A percentile compares a stretch with the other conserved stretches of the same genome.
phyloP scores from a whole-genome alignment of 78 protist species.

The Polysphondylium violaceum region DNA sequence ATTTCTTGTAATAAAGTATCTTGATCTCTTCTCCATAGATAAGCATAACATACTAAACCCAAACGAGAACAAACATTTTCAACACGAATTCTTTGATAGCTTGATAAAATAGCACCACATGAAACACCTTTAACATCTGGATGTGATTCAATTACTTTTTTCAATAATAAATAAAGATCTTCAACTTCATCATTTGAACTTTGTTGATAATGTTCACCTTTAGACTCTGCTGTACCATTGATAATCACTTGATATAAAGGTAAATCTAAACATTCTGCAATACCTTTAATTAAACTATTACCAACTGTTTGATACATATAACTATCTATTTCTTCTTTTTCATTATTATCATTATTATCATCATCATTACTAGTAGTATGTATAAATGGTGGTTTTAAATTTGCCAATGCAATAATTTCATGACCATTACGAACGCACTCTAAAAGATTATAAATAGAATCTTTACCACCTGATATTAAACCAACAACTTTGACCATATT shows the following conservation, averaged over 20 bases:
- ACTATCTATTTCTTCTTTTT: conserved; percentile 93
- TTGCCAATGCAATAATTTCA: conserved; percentile 92
- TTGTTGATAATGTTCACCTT: conserved; percentile 32
- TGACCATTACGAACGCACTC: conserved; percentile 94
- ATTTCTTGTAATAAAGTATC: conserved; percentile 88
- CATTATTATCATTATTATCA: neutral
- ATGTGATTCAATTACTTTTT: conserved; percentile 1
- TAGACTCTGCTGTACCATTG: conserved; percentile 39
- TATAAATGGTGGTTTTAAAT: conserved; percentile 82
- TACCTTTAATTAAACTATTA: conserved; percentile 61
- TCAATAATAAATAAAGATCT: conserved; percentile 85
- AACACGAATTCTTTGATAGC: conserved; percentile 97
- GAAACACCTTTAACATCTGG: conserved; percentile 93
- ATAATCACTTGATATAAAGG: conserved; percentile 87
- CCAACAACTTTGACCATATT: conserved; percentile 92
- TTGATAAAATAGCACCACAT: conserved; percentile 96
- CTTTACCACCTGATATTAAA: conserved; percentile 98
- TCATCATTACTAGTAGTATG: neutral
- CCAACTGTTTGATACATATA: conserved; percentile 98
- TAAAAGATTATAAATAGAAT: conserved; percentile 82
- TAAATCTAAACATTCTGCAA: conserved; percentile 84
- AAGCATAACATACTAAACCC: conserved; percentile 85
- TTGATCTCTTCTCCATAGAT: conserved; percentile 94
- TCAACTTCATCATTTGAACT: conserved; percentile 94
- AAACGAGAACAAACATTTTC: conserved; percentile 93